These are phyloP conservation scores for Debaryomycetaceae sp. DNA, from an alignment of 1,139 yeast genomes.

Conservation along the genomic window DNA sequence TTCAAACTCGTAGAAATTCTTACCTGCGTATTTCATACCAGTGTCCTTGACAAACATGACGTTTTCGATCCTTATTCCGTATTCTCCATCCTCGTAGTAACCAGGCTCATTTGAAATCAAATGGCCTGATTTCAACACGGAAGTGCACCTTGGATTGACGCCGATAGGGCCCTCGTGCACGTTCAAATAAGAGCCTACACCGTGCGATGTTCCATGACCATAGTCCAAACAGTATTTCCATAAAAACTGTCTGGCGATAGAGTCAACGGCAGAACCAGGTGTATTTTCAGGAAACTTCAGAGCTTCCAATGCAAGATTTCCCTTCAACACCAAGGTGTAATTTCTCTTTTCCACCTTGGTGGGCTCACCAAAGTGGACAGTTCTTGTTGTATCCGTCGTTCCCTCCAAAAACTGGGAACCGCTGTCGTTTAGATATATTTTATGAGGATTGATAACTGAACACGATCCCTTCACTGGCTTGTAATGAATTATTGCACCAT, in stretches of 20 bases:
- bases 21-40: conserved; percentile 44
- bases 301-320: conserved; percentile 77
- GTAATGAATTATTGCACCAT: conserved; percentile 92
- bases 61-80: conserved; percentile 92
- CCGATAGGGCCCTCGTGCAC: conserved; percentile 98
- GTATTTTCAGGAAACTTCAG: conserved; percentile 85
- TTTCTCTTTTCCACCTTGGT: conserved; percentile 62
- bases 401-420: conserved; percentile 94
- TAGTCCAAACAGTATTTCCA: conserved; percentile 91
- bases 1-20: conserved; percentile 69
- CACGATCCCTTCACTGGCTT: conserved; percentile 58
- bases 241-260: conserved; percentile 82
- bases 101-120: conserved; percentile 95
- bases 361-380: conserved; percentile 77
- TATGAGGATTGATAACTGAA: conserved; percentile 67
- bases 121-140: conserved; percentile 65
- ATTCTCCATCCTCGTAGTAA: conserved; percentile 85
- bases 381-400: conserved; percentile 60
- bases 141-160: conserved; percentile 62
- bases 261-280: conserved; percentile 79
- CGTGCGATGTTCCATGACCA: conserved; percentile 97
- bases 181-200: conserved; percentile 88
- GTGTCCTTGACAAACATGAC: conserved; percentile 62
- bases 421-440: conserved; percentile 83
- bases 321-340: conserved; percentile 89